Base-by-base conservation (phyloP, 2,329 filamentous ascomycete genomes). In the Colletotrichum tamarilloi region DNA sequence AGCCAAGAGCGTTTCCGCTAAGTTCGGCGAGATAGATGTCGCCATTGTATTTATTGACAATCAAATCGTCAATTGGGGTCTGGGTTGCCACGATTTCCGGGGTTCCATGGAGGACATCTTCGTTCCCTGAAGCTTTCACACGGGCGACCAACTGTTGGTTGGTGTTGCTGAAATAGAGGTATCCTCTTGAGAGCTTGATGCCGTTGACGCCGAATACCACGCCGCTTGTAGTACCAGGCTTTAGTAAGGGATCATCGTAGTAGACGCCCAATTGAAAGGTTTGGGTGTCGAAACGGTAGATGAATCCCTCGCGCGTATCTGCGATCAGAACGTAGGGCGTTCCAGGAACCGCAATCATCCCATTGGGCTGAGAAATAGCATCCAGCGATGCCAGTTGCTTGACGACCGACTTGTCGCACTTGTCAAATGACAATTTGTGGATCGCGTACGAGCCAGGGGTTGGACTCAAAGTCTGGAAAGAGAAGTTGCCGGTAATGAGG, bases 91-190 rank as follows among this genome's bases (percentile, higher is more conserved):
- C 42, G 3, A 49, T 49, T 9, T 49, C 42, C 16, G 19, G 16
- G 7, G 16, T 49, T 19, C 42, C 42, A 9, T 49, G 19, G 19
- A 49, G 19, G 8, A 49, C 16, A 4, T n/a, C 42, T 49, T 49
- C 42, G 7, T 8, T 49, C 19, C 42, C 42, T 8, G 42, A 49
- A 49, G 19, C 42, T 49, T 19, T 7, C 6, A 49, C 16, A 8
- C 16, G 16, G 16, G 42, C 42, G 32, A 46, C 24, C 30, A 35
- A 16, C 28, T 60, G 57, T 35, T 60, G 57, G 26, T 60, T 60
- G 28, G 75, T 74, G 55, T 75, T 76, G 32, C 74, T 77, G 32
- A 77, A 72, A 71, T 79, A 79, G 16, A 79, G 38, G 63, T 76
- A 76, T 2, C 67, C 72, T 5, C 57, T 32, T 30, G 64, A 32